Evolutionary conservation across 2,329 filamentous ascomycete species (phyloP).

Genomic region (Plenodomus tracheiphilus): DNA sequence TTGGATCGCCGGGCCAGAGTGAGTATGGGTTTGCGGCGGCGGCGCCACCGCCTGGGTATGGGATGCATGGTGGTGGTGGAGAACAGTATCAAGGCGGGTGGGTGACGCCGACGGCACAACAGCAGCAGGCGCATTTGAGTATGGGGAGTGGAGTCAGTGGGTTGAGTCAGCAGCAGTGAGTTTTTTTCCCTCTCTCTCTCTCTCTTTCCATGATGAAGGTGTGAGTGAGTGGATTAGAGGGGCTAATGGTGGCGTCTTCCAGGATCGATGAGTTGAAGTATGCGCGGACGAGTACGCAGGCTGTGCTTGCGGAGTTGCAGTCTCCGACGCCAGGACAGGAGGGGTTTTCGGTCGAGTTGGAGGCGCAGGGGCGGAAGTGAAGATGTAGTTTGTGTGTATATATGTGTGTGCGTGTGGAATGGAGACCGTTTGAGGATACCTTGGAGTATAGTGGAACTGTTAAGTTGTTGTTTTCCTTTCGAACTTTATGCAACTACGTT

Average conservation of each 20-base stretch:
- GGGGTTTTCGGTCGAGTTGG: slow-evolving; percentile 29
- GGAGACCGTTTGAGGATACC: too few species aligned
- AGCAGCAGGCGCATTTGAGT: slow-evolving; percentile 21
- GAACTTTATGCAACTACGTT: too few species aligned
- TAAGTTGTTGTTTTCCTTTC: too few species aligned
- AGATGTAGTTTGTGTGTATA: background rate
- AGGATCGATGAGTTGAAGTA: slow-evolving; percentile 30
- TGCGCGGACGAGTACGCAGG: slow-evolving; percentile 9
- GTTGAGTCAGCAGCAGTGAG: slow-evolving; percentile 31
- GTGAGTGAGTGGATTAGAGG: slow-evolving; percentile 5
- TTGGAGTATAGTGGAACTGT: too few species aligned
- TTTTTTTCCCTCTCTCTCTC: too few species aligned
- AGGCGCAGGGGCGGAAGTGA: slow-evolving; percentile 13
- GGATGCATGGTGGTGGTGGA: slow-evolving; percentile 27
- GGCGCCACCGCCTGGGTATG: slow-evolving; percentile 22
- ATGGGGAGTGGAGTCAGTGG: slow-evolving; percentile 21
- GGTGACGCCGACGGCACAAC: slow-evolving; percentile 13
- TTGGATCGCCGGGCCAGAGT: slow-evolving; percentile 7
- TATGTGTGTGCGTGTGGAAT: background rate
- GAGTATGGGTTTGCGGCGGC: slow-evolving; percentile 16
- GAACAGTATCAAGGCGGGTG: slow-evolving; percentile 29
- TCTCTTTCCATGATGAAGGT: too few species aligned
- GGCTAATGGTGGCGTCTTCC: background rate
- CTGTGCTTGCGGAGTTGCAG: slow-evolving; percentile 24
- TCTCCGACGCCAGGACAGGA: slow-evolving; percentile 25